Base-by-base conservation (phyloP, 495 filamentous ascomycete species). In the Glonium stellatum region DNA sequence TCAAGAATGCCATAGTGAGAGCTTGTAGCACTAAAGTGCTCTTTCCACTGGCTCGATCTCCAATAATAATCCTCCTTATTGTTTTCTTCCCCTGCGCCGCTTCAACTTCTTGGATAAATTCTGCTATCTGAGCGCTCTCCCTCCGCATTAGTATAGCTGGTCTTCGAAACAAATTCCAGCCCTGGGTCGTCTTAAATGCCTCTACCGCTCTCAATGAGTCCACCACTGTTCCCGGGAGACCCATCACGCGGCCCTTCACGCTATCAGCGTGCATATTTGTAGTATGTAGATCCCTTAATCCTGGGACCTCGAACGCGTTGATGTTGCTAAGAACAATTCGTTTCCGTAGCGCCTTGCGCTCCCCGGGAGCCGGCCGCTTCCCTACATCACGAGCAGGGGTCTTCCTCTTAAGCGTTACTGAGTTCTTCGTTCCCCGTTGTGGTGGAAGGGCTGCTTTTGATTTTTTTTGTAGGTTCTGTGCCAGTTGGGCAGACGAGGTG, bases 151-250 rank as follows among this genome's bases (percentile, higher is more conserved):
- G 74, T 35, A 82, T 82, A 49, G 84, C 84, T 15, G 93, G 92
- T 53, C 85, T 80, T 66, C 87, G 75, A 74, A 97, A 98, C 67
- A 95, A 76, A 27, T 78, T 80, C 93, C 93, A 98, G 57, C 80
- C 85, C 78, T 97, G 93, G 13, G 82, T 85, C n/a, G 82, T 75
- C 79, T 96, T 92, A 79, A 98, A 98, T 11, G 89, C 92, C 64
- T 93, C 87, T 61, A 85, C 78, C 21, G 82, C 84, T 65, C 89
- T 81, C 81, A 98, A 78, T 69, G 83, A 80, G 76, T 95, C 89
- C 23, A 95, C 77, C 56, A 87, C 75, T 1, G 74, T 72, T n/a
- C 76, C 78, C n/a, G 86, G 83, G 48, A 98, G 73, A 5, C 80
- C 83, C 21, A 91, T 62, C 19, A 97, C 80, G 36, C 79, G 75